A percentile compares a stretch with the other conserved stretches of the same genome.
Evolutionary conservation across 2,329 filamentous ascomycete genomes (phyloP).

Genomic region (Paecilomyces fulvus): DNA sequence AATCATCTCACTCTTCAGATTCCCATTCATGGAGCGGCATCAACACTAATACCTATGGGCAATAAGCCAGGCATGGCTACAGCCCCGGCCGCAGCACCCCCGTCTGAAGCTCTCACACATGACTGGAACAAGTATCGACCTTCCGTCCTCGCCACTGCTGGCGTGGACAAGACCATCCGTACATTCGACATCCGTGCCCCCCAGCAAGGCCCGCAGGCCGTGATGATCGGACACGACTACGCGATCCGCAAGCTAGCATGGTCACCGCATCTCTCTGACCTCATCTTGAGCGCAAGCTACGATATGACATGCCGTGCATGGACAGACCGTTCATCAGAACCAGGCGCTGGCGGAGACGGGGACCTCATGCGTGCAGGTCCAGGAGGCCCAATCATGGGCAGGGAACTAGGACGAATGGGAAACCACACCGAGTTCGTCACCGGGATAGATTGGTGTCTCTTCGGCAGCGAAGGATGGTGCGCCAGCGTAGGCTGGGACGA

Average conservation of each 20-base stretch:
- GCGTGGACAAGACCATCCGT: conserved; percentile 78
- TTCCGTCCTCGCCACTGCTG: conserved; percentile 74
- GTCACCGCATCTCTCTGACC: conserved; percentile 87
- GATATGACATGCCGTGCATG: conserved; percentile 97
- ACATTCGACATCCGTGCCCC: conserved; percentile 85
- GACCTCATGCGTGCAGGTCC: conserved; percentile 33
- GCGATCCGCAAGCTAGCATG: conserved; percentile 78
- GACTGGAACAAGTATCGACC: conserved; percentile 99
- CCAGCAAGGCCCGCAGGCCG: conserved; percentile 58
- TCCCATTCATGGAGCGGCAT: conserved; percentile 66
- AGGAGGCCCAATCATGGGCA: conserved; percentile 43
- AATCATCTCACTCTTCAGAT: conserved; percentile 81
- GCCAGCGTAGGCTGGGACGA: conserved; percentile 95
- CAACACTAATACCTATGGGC: conserved; percentile 33
- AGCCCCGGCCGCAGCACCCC: conserved; percentile 41
- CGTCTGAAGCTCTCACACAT: conserved; percentile 80
- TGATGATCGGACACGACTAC: conserved; percentile 82
- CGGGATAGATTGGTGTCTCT: conserved; percentile 95
- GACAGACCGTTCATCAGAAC: conserved; percentile 59
- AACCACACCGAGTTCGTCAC: conserved; percentile 92
- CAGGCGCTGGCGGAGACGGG: conserved; percentile 29
- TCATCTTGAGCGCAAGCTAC: conserved; percentile 83
- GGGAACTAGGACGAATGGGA: conserved; percentile 79
- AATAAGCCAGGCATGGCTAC: conserved; percentile 21
- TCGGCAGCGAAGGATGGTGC: conserved; percentile 91